Base-by-base conservation (phyloP, 2,329 filamentous ascomycete genomes). In the Talaromyces sp. region DNA sequence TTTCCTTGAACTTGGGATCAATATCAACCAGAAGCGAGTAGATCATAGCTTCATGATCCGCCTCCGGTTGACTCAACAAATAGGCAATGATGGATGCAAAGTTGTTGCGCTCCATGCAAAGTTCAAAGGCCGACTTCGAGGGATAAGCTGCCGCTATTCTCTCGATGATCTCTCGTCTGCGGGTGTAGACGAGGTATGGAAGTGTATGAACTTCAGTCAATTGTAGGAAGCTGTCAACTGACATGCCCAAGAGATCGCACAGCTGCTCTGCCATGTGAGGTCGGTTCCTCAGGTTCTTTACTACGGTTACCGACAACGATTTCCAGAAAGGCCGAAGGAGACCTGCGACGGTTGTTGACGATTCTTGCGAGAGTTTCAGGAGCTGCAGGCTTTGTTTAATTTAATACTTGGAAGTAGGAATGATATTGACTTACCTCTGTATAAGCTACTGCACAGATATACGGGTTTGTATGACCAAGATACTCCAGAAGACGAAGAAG, bases 281-380 rank as follows among this genome's bases (percentile, higher is more conserved):
- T 54, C 89, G 86, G 55, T 85, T 83, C 23, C 88, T 83, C 65
- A 98, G 83, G 69, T 96, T 91, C 72, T 92, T 93, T 31, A 95
- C 88, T 1, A 91, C 88, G 57, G 88, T 84, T 64, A 93, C 89
- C 0, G 92, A 93, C 50, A 99, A 81, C 33, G 85, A 93, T 67
- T 87, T 86, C 93, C 93, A 98, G 74, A 92, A 98, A 0, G 93
- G 92, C 61, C 88, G 86, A 62, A 98, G 88, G 0, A 99, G 79
- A 16, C 87, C 85, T 31, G 84, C 82, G 1, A 88, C 83, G 1
- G 86, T 88, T 40, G 85, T 81, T 2, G 82, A 81, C 44, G 87
- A 83, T 55, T 82, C 79, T 58, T 88, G 84, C 1, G 92, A 89
- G 56, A 98, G 81, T 64, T 86, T 87, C 21, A 89, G 81, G 42